A percentile compares a stretch with the other conserved stretches of the same genome.
phyloP scores from a whole-genome alignment of 1,284 basidiomycete genomes.

The Apiotrichum laibachii region DNA sequence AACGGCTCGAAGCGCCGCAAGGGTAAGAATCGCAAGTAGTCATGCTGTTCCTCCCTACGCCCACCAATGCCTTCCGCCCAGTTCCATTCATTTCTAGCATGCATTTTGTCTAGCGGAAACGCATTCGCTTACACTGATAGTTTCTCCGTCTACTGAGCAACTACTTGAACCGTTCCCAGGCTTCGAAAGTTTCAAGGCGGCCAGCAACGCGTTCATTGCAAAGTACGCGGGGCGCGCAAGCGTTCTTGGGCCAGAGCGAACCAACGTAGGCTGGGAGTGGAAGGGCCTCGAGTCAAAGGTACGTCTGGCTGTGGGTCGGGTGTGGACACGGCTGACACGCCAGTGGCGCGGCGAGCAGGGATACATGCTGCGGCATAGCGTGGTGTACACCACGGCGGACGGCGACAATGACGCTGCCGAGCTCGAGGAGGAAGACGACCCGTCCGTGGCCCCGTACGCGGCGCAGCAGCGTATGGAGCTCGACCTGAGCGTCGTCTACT shows the following conservation, averaged over 20 bases:
- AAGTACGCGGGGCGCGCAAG: constrained; percentile 11
- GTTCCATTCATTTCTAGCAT: constrained; percentile 3
- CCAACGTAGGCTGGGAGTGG: constrained; percentile 35
- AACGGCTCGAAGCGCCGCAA: constrained; percentile 10
- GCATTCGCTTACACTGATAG: background rate
- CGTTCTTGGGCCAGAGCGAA: constrained; percentile 18
- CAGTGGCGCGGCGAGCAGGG: constrained; percentile 23
- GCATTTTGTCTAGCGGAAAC: constrained; percentile 3
- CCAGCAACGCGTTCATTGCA: constrained; percentile 8
- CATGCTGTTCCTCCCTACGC: background rate
- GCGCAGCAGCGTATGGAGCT: constrained; percentile 13
- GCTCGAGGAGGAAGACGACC: constrained; percentile 14
- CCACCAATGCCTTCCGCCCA: background rate
- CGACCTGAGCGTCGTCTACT: constrained; percentile 31
- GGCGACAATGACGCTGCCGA: background rate
- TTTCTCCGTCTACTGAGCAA: background rate
- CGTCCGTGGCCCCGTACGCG: constrained; percentile 4
- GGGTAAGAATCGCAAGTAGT: constrained; percentile 18
- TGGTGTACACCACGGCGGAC: background rate
- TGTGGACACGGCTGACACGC: background rate
- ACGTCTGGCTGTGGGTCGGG: background rate
- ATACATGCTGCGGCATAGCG: constrained; percentile 25
- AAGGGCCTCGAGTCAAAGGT: constrained; percentile 19
- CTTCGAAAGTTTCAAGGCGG: constrained; percentile 8
- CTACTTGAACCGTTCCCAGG: constrained; percentile 16